Evolutionary conservation across 164 flowering plant species (phyloP).

Genomic region (Annona cherimola): DNA sequence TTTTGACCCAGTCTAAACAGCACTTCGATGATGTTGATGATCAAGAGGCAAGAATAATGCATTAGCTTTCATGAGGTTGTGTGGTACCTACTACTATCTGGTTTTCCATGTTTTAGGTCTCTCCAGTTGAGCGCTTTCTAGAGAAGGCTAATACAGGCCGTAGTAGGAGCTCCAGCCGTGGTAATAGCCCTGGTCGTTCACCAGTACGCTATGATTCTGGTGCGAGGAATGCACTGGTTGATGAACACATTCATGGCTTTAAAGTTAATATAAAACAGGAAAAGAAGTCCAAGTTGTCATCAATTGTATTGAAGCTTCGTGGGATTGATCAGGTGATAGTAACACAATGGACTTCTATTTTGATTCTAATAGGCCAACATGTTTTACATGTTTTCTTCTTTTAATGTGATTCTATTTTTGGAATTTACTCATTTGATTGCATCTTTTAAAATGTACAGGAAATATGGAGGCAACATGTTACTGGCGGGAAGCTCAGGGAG

Average conservation of each 20-base stretch:
- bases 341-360: background rate
- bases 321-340: conserved; percentile 86
- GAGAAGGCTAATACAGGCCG: conserved; percentile 75
- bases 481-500: conserved; percentile 96
- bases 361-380: background rate
- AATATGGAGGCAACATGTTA: conserved; percentile 86
- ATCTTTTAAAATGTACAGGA: conserved; percentile 41
- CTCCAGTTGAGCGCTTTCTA: conserved; percentile 78
- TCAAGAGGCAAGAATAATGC: background rate
- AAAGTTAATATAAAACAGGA: conserved; percentile 90
- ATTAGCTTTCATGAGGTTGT: background rate
- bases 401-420: background rate
- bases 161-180: conserved; percentile 85
- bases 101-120: conserved; percentile 43
- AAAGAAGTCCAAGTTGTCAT: conserved; percentile 87
- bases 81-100: background rate
- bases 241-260: conserved; percentile 71
- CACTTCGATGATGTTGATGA: background rate
- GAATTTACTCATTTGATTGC: conserved; percentile 6
- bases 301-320: conserved; percentile 86
- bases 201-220: conserved; percentile 57
- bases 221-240: conserved; percentile 40
- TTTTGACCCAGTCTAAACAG: background rate
- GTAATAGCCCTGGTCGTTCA: conserved; percentile 93
- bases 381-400: background rate